Percentiles rank a stretch among this genome's conserved stretches.
Evolutionary conservation across 1,284 basidiomycete genomes (phyloP).

Genomic region (Xerocomus amazonicus): DNA sequence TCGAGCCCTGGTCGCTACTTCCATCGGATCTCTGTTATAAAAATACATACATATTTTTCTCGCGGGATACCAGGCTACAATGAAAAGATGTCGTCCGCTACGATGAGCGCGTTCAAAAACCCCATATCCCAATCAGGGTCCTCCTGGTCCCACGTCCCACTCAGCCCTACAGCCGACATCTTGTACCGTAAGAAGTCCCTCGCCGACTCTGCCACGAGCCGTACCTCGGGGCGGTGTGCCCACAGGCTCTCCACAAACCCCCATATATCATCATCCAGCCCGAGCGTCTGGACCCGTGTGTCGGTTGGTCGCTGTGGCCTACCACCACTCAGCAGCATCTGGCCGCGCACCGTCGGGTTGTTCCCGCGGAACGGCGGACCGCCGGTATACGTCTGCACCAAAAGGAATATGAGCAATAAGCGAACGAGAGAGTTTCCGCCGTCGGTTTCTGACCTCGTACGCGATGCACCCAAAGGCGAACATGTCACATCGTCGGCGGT

Average conservation of each 20-base stretch:
- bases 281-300: slow-evolving; percentile 6
- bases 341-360: slow-evolving; percentile 11
- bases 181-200: slow-evolving; percentile 22
- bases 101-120: slow-evolving; percentile 18
- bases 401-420: not conserved
- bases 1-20: too few relatives aligned
- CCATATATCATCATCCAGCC: slow-evolving; percentile 31
- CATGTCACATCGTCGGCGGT: slow-evolving; percentile 29
- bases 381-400: slow-evolving; percentile 16
- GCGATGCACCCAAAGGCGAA: slow-evolving; percentile 31
- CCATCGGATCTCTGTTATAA: too few relatives aligned
- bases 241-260: slow-evolving; percentile 22
- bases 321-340: slow-evolving; percentile 14
- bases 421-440: not conserved
- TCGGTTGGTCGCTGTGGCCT: slow-evolving; percentile 19
- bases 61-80: slow-evolving; percentile 6
- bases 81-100: slow-evolving; percentile 12
- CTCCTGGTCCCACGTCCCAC: not conserved
- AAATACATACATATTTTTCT: too few relatives aligned
- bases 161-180: not conserved
- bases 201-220: slow-evolving; percentile 23
- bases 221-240: slow-evolving; percentile 25
- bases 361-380: slow-evolving; percentile 19
- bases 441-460: slow-evolving; percentile 21
- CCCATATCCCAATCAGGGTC: slow-evolving; percentile 25